phyloP scores from a whole-genome alignment of 1,139 yeast species.

The Taphrina pruni region DNA sequence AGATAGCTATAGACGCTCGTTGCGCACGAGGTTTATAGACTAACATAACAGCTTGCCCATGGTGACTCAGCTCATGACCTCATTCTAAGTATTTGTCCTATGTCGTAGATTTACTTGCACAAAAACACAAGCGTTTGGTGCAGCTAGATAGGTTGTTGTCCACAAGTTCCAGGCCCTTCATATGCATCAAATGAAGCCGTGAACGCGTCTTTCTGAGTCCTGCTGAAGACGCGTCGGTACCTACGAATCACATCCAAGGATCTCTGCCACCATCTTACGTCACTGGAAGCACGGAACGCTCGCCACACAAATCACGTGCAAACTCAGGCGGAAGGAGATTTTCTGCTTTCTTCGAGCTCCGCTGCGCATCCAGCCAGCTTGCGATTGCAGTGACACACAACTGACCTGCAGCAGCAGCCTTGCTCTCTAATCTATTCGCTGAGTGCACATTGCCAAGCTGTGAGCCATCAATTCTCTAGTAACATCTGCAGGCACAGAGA shows the following conservation, averaged over 20 bases:
- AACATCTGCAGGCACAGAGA: too few species aligned
- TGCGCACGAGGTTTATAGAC: too few species aligned
- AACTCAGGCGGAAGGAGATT: background rate
- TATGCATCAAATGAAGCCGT: background rate
- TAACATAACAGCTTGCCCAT: too few species aligned
- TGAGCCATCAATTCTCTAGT: too few species aligned
- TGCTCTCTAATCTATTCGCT: too few species aligned
- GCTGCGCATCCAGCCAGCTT: background rate
- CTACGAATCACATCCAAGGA: background rate
- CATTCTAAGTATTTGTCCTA: too few species aligned
- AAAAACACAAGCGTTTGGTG: too few species aligned
- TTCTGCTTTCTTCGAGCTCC: slow-evolving; percentile 2
- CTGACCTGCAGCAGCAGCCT: background rate
- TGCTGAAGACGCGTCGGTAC: background rate
- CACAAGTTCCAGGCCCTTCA: background rate
- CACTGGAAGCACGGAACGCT: background rate
- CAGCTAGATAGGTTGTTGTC: too few species aligned
- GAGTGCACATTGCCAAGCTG: too few species aligned
- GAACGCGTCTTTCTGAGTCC: slow-evolving; percentile 1
- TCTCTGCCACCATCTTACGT: slow-evolving; percentile 7
- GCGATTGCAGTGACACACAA: background rate
- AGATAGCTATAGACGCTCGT: too few species aligned
- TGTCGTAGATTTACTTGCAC: too few species aligned
- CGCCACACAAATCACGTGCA: slow-evolving; percentile 2
- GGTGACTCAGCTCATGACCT: too few species aligned